phyloP scores from a whole-genome alignment of 192 early-diverging fungal species.

The Coemansia sp. region DNA sequence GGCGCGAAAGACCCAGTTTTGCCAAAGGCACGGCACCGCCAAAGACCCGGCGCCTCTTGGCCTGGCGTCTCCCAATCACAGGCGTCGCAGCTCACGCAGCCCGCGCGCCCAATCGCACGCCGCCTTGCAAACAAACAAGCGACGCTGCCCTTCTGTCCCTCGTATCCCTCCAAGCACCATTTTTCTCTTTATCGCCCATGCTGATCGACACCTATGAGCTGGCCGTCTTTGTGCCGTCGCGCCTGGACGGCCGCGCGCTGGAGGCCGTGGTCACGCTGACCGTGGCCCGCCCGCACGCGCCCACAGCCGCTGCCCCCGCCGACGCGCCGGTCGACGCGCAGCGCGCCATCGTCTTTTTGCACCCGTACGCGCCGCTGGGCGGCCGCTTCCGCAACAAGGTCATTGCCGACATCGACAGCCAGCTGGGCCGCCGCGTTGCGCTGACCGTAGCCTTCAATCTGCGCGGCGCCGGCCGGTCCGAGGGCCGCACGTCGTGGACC shows the following conservation, averaged over 20 bases:
- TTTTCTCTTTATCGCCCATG: slow-evolving; percentile 7
- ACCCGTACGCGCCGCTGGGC: slow-evolving; percentile 54
- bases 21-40: no score
- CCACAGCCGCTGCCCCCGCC: not conserved
- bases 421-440: slow-evolving; percentile 20
- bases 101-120: not conserved
- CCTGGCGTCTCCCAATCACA: no score
- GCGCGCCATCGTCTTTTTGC: slow-evolving; percentile 38
- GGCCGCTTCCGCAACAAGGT: slow-evolving; percentile 54
- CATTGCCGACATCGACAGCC: slow-evolving; percentile 27
- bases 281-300: not conserved
- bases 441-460: slow-evolving; percentile 47
- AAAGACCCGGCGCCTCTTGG: no score
- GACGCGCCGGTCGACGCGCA: not conserved
- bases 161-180: not conserved
- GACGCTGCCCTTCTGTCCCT: not conserved
- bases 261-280: slow-evolving; percentile 33
- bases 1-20: no score
- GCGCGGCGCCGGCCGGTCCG: slow-evolving; percentile 52
- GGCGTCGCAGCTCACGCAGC: no score
- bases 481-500: slow-evolving; percentile 55
- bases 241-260: slow-evolving; percentile 47
- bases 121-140: slow-evolving; percentile 11
- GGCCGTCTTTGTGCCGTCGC: slow-evolving; percentile 49
- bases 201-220: slow-evolving; percentile 39